phyloP scores from a whole-genome alignment of 2,329 filamentous ascomycete genomes.

The Colletotrichum shisoi region DNA sequence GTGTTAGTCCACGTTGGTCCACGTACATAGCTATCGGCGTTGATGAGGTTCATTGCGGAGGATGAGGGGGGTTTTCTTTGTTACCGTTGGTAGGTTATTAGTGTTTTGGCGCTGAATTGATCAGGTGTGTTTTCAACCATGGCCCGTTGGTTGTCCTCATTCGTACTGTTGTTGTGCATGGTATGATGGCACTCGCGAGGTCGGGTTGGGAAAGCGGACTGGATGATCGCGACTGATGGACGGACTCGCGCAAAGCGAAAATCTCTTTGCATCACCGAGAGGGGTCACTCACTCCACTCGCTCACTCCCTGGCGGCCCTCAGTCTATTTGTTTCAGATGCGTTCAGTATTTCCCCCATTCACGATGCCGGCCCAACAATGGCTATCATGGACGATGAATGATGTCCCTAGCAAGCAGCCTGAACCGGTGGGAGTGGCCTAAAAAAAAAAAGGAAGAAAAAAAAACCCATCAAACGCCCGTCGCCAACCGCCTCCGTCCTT shows the following conservation, averaged over 20 bases:
- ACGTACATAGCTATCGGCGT: slow-evolving; percentile 9
- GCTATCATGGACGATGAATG: not conserved
- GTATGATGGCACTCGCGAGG: too few relatives aligned
- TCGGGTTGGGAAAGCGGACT: too few relatives aligned
- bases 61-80: not conserved
- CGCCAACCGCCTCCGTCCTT: slow-evolving; percentile 3
- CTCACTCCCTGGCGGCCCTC: too few relatives aligned
- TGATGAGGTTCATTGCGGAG: slow-evolving; percentile 2
- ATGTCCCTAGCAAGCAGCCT: not conserved
- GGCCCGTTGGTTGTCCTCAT: not conserved
- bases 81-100: not conserved
- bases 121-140: not conserved
- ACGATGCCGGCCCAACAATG: not conserved
- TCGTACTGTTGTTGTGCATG: not conserved
- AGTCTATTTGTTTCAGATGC: too few relatives aligned
- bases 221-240: too few relatives aligned
- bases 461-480: slow-evolving; percentile 18
- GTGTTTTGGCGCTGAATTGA: not conserved
- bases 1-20: too few relatives aligned
- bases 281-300: too few relatives aligned
- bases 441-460: too few relatives aligned
- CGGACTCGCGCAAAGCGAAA: too few relatives aligned
- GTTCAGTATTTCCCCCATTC: not conserved
- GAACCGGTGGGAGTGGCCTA: not conserved
- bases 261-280: too few relatives aligned